Percentiles rank a stretch among this genome's conserved stretches.
phyloP scores from a whole-genome alignment of 192 early-diverging fungal genomes.

The Obelidium mucronatum region DNA sequence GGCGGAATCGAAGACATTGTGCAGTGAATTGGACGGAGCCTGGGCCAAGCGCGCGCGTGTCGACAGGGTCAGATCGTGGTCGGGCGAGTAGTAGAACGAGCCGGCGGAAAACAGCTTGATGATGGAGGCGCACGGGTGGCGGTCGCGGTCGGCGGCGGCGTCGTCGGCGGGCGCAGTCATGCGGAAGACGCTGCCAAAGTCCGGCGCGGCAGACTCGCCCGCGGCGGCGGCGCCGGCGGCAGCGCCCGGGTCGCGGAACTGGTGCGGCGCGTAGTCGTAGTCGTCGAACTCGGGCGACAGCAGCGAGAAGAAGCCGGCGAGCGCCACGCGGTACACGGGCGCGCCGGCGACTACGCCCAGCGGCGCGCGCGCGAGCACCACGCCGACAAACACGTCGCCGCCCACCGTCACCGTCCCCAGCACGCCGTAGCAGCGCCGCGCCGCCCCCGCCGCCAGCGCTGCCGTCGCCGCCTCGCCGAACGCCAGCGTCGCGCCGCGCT shows the following conservation, averaged over 20 bases:
- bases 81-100: constrained; percentile 91
- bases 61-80: constrained; percentile 84
- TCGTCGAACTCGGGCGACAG: constrained; percentile 76
- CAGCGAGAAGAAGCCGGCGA: constrained; percentile 82
- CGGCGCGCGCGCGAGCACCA: constrained; percentile 46
- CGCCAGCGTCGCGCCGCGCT: constrained; percentile 5
- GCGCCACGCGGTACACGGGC: constrained; percentile 72
- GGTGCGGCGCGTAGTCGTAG: constrained; percentile 7
- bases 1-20: constrained; percentile 57
- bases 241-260: constrained; percentile 5
- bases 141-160: neutral
- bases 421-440: neutral
- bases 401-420: constrained; percentile 1
- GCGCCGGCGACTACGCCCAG: constrained; percentile 55
- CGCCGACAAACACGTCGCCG: constrained; percentile 48
- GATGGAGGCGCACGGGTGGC: constrained; percentile 81
- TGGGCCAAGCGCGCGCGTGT: constrained; percentile 49
- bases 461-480: neutral
- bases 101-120: constrained; percentile 83
- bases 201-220: constrained; percentile 39
- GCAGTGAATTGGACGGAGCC: constrained; percentile 41
- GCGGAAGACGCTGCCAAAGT: neutral
- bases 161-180: neutral
- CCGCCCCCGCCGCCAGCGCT: neutral
- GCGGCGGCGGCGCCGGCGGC: neutral